A percentile compares a stretch with the other conserved stretches of the same genome.
These are phyloP conservation scores for Cryphonectria japonica DNA, from an alignment of 2,329 filamentous ascomycete genomes.

Conservation along the genomic window DNA sequence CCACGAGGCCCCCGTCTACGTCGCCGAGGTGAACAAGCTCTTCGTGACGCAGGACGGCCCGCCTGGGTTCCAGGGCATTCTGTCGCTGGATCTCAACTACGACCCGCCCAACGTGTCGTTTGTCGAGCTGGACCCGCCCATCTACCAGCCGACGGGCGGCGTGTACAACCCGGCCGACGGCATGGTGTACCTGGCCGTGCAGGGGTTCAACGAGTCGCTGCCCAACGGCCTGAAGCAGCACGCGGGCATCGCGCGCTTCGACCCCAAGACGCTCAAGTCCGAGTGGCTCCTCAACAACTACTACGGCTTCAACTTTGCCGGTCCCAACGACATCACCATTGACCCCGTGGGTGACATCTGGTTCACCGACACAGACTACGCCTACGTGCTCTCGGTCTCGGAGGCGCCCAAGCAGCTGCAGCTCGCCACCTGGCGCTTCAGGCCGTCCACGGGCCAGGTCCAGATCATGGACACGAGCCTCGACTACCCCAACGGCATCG, in stretches of 20 bases:
- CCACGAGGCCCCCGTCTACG: slow-evolving; percentile 2
- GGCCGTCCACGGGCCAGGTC: slow-evolving; percentile 4
- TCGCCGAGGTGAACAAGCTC: slow-evolving; percentile 2
- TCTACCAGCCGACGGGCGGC: slow-evolving; percentile 7
- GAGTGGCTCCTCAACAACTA: slow-evolving; percentile 9
- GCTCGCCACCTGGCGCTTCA: slow-evolving; percentile 4
- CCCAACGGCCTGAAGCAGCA: slow-evolving; percentile 6
- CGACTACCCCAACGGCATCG: slow-evolving; percentile 6
- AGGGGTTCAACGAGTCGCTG: background rate
- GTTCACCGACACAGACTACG: slow-evolving; percentile 8
- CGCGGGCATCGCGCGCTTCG: background rate
- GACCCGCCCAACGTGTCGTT: slow-evolving; percentile 4
- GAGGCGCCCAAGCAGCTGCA: slow-evolving; percentile 3
- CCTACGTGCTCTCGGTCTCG: background rate
- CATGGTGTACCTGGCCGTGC: background rate
- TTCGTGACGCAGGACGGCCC: slow-evolving; percentile 5
- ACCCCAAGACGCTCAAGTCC: slow-evolving; percentile 1
- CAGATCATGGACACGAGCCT: slow-evolving; percentile 4
- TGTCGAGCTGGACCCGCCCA: background rate
- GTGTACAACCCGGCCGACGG: slow-evolving; percentile 1
- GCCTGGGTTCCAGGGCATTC: background rate
- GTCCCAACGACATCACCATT: slow-evolving; percentile 3
- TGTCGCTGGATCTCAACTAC: slow-evolving; percentile 1
- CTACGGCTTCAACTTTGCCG: slow-evolving; percentile 10
- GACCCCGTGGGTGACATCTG: slow-evolving; percentile 1